Evolutionary conservation across 768 basidiomycete genomes (phyloP).

Genomic region (Suillus weaverae): DNA sequence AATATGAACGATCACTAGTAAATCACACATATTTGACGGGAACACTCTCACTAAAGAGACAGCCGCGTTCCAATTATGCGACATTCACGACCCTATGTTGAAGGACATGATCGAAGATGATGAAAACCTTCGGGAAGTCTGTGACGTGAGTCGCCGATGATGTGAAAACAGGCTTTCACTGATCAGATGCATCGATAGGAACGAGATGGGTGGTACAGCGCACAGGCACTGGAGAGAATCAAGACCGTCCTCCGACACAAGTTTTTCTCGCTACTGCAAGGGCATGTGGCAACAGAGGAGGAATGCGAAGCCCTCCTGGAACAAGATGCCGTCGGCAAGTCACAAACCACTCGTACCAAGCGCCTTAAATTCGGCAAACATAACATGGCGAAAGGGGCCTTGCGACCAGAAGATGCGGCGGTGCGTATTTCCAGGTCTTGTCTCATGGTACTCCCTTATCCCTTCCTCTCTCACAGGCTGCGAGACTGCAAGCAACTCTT

Average conservation of each 20-base stretch:
- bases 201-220: constrained; percentile 88
- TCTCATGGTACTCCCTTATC: background rate
- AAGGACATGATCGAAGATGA: constrained; percentile 77
- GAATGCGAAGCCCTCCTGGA: constrained; percentile 68
- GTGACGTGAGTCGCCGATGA: constrained; percentile 56
- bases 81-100: constrained; percentile 85
- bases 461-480: constrained; percentile 46
- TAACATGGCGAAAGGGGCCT: constrained; percentile 86
- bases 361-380: constrained; percentile 70
- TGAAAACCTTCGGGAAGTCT: constrained; percentile 64
- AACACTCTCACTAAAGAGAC: constrained; percentile 76
- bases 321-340: constrained; percentile 31
- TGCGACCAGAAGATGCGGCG: constrained; percentile 81
- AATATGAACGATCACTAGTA: constrained; percentile 35
- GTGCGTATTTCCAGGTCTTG: constrained; percentile 41
- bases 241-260: constrained; percentile 84
- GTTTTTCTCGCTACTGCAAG: constrained; percentile 75
- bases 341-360: constrained; percentile 44
- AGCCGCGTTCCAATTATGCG: constrained; percentile 92
- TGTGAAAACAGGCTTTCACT: background rate
- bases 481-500: constrained; percentile 64
- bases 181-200: constrained; percentile 43
- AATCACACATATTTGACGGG: constrained; percentile 90
- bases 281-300: constrained; percentile 68
- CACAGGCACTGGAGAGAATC: constrained; percentile 76